Conservation (phyloP, 1,139 yeast genomes). For the Torulaspora globosa region DNA sequence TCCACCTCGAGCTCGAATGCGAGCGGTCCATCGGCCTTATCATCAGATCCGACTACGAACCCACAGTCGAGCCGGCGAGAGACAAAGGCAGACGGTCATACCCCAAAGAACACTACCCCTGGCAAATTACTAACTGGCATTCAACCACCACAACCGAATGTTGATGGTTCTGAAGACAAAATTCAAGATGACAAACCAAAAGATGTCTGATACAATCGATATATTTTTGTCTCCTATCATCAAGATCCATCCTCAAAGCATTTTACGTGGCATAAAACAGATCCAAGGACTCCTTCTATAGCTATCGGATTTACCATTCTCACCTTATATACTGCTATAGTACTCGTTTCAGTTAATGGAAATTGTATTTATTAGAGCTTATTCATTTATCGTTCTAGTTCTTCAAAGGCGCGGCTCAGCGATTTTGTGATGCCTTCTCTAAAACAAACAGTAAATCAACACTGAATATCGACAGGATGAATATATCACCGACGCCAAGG, state of each 20-base stretch:
- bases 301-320: slow-evolving; percentile 1
- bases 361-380: slow-evolving; percentile 6
- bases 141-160: slow-evolving; percentile 11
- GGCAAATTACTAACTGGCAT: slow-evolving; percentile 13
- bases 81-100: background rate
- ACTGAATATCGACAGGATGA: slow-evolving; percentile 13
- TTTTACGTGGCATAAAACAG: slow-evolving; percentile 2
- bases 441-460: slow-evolving; percentile 3
- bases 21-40: slow-evolving; percentile 3
- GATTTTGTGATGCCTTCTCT: slow-evolving; percentile 8
- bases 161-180: slow-evolving; percentile 1
- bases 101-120: slow-evolving; percentile 11
- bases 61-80: background rate
- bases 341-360: slow-evolving; percentile 1
- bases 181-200: slow-evolving; percentile 2
- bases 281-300: background rate
- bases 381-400: background rate
- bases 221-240: background rate
- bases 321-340: slow-evolving; percentile 3
- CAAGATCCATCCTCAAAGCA: slow-evolving; percentile 1
- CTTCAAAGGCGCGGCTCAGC: slow-evolving; percentile 2
- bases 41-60: slow-evolving; percentile 1
- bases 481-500: slow-evolving; percentile 27
- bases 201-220: slow-evolving; percentile 6
- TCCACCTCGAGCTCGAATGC: slow-evolving; percentile 4